phyloP scores from a whole-genome alignment of 2,329 filamentous ascomycete species.

The Botrytis aclada region DNA sequence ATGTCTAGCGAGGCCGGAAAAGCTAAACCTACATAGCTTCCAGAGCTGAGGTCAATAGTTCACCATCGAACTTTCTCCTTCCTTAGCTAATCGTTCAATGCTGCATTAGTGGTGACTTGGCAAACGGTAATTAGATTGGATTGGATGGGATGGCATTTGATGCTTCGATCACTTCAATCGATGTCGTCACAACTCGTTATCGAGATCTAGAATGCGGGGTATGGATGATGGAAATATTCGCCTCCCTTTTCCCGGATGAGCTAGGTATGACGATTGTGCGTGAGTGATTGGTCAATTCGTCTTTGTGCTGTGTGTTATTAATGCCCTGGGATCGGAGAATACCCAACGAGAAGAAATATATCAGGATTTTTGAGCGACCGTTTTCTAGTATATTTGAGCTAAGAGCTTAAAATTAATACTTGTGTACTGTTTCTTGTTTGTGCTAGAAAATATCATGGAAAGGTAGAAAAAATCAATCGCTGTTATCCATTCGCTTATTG shows the following conservation, averaged over 20 bases:
- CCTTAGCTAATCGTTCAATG: background rate
- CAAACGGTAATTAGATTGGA: background rate
- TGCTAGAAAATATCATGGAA: background rate
- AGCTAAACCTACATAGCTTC: background rate
- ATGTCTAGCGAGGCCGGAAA: background rate
- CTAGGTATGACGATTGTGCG: background rate
- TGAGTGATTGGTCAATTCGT: background rate
- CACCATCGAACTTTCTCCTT: background rate
- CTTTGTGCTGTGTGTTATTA: background rate
- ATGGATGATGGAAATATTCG: background rate
- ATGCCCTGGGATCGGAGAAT: background rate
- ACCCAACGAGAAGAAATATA: background rate
- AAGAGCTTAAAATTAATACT: background rate
- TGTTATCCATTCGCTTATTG: background rate
- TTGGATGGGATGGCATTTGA: too few relatives aligned
- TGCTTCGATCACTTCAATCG: background rate
- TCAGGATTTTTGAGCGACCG: background rate
- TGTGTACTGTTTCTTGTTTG: background rate
- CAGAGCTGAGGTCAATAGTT: background rate
- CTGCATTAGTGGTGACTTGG: background rate
- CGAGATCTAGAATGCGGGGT: background rate
- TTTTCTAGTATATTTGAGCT: background rate
- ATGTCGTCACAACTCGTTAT: slow-evolving; percentile 1
- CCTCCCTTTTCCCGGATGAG: background rate
- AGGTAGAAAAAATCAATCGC: background rate